Evolutionary conservation across 2,329 filamentous ascomycete genomes (phyloP).

Genomic region (Stylonectria norvegica): DNA sequence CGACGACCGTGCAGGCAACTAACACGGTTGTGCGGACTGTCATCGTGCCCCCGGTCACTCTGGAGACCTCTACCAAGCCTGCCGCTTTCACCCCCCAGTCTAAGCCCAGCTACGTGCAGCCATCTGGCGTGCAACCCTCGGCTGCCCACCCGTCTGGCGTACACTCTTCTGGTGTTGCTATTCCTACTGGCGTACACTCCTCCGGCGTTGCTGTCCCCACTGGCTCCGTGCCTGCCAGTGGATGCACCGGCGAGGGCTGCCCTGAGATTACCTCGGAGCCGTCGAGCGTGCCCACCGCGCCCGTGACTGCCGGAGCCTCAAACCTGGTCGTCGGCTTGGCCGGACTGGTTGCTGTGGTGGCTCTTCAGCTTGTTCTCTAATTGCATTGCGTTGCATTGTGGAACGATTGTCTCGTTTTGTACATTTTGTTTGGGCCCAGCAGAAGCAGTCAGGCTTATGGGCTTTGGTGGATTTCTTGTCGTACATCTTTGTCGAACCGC

Average conservation of each 20-base stretch:
- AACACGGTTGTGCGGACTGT: conserved; percentile 13
- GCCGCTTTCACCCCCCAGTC: conserved; percentile 13
- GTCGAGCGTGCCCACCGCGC: conserved; percentile 27
- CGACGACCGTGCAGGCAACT: conserved; percentile 9
- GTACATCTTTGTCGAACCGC: not conserved
- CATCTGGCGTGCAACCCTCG: too few species aligned
- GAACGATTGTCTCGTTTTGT: too few species aligned
- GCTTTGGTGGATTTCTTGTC: not conserved
- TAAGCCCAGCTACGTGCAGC: conserved; percentile 10
- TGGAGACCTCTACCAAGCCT: conserved; percentile 19
- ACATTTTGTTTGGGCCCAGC: conserved; percentile 5
- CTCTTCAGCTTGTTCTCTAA: conserved; percentile 30
- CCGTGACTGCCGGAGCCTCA: conserved; percentile 48
- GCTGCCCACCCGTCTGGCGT: too few species aligned
- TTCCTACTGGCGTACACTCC: conserved; percentile 10
- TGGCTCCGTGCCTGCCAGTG: too few species aligned
- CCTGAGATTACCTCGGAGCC: conserved; percentile 12
- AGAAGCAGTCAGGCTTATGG: conserved; percentile 4
- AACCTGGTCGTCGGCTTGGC: conserved; percentile 24
- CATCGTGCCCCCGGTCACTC: conserved; percentile 9
- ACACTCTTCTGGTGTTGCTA: not conserved
- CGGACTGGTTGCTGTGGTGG: conserved; percentile 24
- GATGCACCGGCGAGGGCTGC: conserved; percentile 24
- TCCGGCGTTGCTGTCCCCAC: conserved; percentile 21
- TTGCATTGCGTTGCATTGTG: too few species aligned